These are phyloP conservation scores for Xylariaceae sp. DNA, from an alignment of 2,329 filamentous ascomycete genomes.

Conservation along the genomic window DNA sequence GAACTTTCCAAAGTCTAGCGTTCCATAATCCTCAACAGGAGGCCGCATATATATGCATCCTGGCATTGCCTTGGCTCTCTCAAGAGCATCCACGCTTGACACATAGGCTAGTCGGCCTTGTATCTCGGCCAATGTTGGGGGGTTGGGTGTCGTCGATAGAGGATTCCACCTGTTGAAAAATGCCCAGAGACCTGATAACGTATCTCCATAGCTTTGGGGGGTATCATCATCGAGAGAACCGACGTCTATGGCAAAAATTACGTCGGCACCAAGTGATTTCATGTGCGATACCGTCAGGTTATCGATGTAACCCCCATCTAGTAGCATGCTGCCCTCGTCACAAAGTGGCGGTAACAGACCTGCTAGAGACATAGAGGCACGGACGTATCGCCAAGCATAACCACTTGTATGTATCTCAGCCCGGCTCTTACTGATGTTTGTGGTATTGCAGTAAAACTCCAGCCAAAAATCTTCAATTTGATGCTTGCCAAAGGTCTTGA, in stretches of 20 bases:
- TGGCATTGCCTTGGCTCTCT: constrained; percentile 82
- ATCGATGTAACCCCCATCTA: constrained; percentile 95
- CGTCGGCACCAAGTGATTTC: constrained; percentile 86
- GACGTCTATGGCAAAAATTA: constrained; percentile 94
- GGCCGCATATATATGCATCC: constrained; percentile 96
- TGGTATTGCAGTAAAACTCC: constrained; percentile 98
- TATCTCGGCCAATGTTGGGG: constrained; percentile 90
- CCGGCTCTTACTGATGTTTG: constrained; percentile 92
- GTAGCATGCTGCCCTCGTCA: constrained; percentile 92
- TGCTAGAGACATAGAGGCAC: constrained; percentile 93
- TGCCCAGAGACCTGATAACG: constrained; percentile 90
- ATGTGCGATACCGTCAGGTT: constrained; percentile 96
- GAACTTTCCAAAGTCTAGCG: constrained; percentile 93
- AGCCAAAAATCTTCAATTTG: constrained; percentile 99
- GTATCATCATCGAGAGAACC: constrained; percentile 87
- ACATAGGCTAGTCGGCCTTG: constrained; percentile 94
- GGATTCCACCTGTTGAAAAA: constrained; percentile 96
- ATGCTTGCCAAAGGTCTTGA: constrained; percentile 94
- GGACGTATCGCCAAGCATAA: constrained; percentile 95
- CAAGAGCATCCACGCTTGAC: constrained; percentile 86
- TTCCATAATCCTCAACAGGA: constrained; percentile 88
- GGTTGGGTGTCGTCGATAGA: constrained; percentile 81
- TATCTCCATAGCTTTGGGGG: constrained; percentile 89
- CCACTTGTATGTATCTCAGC: constrained; percentile 91
- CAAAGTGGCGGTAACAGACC: constrained; percentile 89